Evolutionary conservation across 495 filamentous ascomycete genomes (phyloP).

Genomic region (Penicillium salamii): DNA sequence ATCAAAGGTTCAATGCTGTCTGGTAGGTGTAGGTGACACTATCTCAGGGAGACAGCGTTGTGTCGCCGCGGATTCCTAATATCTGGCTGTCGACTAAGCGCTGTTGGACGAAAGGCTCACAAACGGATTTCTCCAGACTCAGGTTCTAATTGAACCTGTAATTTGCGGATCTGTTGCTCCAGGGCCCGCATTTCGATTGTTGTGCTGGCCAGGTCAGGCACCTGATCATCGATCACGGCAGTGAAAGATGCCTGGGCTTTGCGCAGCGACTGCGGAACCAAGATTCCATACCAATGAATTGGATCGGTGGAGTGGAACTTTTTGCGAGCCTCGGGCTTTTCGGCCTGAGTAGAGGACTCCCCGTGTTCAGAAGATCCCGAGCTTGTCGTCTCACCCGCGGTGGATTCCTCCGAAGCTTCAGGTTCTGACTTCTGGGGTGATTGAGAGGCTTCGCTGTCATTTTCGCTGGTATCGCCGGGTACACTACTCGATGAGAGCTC

Average conservation of each 20-base stretch:
- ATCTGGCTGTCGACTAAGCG: neutral
- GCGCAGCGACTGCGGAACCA: constrained; percentile 59
- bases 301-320: constrained; percentile 50
- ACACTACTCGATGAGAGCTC: neutral
- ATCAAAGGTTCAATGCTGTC: neutral
- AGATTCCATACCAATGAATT: constrained; percentile 67
- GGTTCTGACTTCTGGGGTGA: neutral
- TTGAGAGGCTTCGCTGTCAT: constrained; percentile 2
- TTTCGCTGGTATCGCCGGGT: constrained; percentile 9
- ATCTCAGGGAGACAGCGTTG: neutral
- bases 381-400: no score
- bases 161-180: constrained; percentile 62
- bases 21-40: neutral
- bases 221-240: constrained; percentile 28
- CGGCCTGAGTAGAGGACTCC: neutral
- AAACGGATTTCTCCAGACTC: neutral
- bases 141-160: constrained; percentile 33
- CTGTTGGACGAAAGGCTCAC: constrained; percentile 1
- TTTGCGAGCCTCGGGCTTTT: constrained; percentile 16
- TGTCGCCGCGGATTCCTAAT: neutral
- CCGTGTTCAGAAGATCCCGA: no score
- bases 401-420: neutral
- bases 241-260: constrained; percentile 54
- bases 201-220: constrained; percentile 45
- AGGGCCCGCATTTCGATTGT: constrained; percentile 67